Evolutionary conservation across 1,284 basidiomycete species (phyloP).

Genomic region (Wallemia hederae): DNA sequence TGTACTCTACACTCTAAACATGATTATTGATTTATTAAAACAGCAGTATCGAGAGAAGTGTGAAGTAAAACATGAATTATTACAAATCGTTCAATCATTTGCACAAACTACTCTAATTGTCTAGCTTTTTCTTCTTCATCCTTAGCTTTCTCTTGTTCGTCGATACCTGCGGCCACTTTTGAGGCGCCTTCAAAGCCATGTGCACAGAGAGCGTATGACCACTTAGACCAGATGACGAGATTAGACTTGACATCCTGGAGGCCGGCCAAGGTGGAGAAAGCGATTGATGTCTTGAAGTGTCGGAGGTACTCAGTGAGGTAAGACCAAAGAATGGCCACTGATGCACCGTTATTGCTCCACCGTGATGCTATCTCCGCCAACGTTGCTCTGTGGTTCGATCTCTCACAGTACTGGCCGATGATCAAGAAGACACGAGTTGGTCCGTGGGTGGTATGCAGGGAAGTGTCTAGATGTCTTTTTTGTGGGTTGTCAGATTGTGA

Average conservation of each 20-base stretch:
- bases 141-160: background rate
- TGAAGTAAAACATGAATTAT: background rate
- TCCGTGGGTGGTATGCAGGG: slow-evolving; percentile 24
- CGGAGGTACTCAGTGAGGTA: background rate
- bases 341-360: background rate
- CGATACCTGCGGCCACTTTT: background rate
- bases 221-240: background rate
- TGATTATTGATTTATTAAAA: background rate
- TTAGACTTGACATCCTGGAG: background rate
- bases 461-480: slow-evolving; percentile 18
- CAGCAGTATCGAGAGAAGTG: background rate
- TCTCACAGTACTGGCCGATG: slow-evolving; percentile 56
- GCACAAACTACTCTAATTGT: background rate
- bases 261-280: background rate
- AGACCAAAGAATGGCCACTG: background rate
- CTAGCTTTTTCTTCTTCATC: background rate
- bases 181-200: background rate
- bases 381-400: background rate
- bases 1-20: no score
- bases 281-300: background rate
- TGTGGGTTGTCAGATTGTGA: background rate
- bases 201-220: background rate
- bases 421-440: slow-evolving; percentile 57
- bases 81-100: no score
- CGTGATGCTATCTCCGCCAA: background rate